Evolutionary conservation across 495 filamentous ascomycete genomes (phyloP).

Genomic region (Annulohypoxylon maeteangense): DNA sequence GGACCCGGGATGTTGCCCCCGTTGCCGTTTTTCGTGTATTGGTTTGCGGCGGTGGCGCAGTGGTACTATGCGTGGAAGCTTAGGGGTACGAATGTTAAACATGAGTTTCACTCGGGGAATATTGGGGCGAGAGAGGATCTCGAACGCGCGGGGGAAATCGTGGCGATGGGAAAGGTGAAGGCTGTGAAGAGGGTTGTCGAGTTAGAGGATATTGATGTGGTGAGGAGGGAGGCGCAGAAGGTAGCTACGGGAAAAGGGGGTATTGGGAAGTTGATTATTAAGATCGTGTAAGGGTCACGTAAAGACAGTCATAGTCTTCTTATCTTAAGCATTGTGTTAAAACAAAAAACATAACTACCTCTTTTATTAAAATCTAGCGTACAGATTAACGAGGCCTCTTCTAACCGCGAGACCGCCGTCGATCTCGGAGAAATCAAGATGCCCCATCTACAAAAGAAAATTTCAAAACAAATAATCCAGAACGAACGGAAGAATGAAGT

Average conservation of each 20-base stretch:
- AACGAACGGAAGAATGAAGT: not conserved
- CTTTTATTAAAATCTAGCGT: slow-evolving; percentile 25
- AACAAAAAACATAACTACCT: no score
- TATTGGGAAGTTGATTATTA: slow-evolving; percentile 65
- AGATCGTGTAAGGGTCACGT: slow-evolving; percentile 42
- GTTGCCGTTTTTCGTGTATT: slow-evolving; percentile 49
- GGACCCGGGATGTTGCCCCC: slow-evolving; percentile 43
- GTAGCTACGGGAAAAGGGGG: slow-evolving; percentile 64
- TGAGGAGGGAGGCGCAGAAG: slow-evolving; percentile 58
- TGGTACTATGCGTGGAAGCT: slow-evolving; percentile 49
- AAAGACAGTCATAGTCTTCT: not conserved
- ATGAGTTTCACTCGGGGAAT: slow-evolving; percentile 54
- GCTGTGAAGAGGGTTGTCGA: slow-evolving; percentile 55
- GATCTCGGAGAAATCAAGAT: not conserved
- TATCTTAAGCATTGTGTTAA: no score
- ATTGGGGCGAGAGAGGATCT: slow-evolving; percentile 51
- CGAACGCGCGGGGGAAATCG: slow-evolving; percentile 53
- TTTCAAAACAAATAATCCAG: not conserved
- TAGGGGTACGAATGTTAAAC: slow-evolving; percentile 53
- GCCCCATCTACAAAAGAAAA: not conserved
- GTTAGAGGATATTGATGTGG: slow-evolving; percentile 57
- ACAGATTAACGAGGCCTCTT: not conserved
- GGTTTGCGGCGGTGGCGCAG: slow-evolving; percentile 51
- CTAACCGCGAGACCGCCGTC: not conserved
- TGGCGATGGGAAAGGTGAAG: slow-evolving; percentile 60